Evolutionary conservation across 768 basidiomycete genomes (phyloP).

Genomic region (Termitomyces sp.): DNA sequence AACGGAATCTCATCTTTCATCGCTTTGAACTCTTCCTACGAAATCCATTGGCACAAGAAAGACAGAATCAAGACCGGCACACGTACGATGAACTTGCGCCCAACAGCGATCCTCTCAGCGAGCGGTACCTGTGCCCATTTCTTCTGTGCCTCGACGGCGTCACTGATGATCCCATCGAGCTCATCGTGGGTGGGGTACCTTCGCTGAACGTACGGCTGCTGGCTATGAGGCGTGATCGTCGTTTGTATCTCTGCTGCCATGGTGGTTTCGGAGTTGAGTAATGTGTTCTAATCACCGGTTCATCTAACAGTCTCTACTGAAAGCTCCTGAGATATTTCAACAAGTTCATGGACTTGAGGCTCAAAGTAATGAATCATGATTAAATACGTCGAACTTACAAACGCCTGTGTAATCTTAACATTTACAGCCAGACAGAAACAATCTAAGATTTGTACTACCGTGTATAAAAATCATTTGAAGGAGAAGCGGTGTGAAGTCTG

Average conservation of each 20-base stretch:
- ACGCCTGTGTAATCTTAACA: not conserved
- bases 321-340: constrained; percentile 13
- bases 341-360: not conserved
- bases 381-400: not conserved
- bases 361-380: not conserved
- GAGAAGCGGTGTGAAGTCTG: not conserved
- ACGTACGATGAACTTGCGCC: constrained; percentile 34
- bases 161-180: constrained; percentile 53
- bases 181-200: constrained; percentile 56
- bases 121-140: constrained; percentile 71
- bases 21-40: constrained; percentile 43
- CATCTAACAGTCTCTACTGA: too few relatives aligned
- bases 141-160: constrained; percentile 64
- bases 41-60: not conserved
- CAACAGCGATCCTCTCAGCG: constrained; percentile 65
- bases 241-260: constrained; percentile 50
- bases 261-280: constrained; percentile 9
- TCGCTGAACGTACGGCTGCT: constrained; percentile 61
- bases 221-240: constrained; percentile 80
- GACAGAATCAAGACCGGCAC: not conserved
- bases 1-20: constrained; percentile 55
- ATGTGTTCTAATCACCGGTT: constrained; percentile 12
- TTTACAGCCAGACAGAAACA: not conserved
- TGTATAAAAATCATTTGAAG: too few relatives aligned
- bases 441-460: not conserved